Percentiles rank a stretch among this genome's conserved stretches.
Evolutionary conservation across 176 grass and related monocot genomes (phyloP).

Genomic region (Zoysia pacifica): DNA sequence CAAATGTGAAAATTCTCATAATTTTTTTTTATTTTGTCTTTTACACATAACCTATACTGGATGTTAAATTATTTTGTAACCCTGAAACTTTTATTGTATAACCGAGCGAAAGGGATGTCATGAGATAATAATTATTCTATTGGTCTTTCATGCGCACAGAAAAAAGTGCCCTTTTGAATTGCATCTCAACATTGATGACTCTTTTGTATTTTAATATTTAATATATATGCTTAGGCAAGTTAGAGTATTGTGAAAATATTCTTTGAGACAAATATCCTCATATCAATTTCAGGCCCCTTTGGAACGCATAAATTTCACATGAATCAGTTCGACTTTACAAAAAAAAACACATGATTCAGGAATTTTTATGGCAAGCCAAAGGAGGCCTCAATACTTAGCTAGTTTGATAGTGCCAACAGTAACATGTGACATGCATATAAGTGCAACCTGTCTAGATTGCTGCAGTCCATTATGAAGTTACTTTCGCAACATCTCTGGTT

Average conservation of each 20-base stretch:
- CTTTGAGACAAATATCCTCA: too few relatives aligned
- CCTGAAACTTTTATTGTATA: neutral
- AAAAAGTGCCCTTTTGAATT: neutral
- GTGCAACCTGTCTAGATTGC: neutral
- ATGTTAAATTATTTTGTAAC: neutral
- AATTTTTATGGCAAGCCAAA: too few relatives aligned
- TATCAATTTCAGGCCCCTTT: too few relatives aligned
- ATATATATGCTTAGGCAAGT: too few relatives aligned
- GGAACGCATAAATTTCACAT: too few relatives aligned
- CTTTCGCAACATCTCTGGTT: slow-evolving; percentile 12
- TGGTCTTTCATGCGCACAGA: neutral
- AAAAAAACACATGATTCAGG: too few relatives aligned
- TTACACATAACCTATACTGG: neutral
- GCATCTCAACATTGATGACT: too few relatives aligned
- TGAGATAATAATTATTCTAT: too few relatives aligned
- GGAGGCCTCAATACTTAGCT: too few relatives aligned
- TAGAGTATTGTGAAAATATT: too few relatives aligned
- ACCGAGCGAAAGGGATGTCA: neutral
- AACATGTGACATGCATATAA: neutral
- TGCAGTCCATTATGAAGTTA: neutral
- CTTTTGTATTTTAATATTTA: too few relatives aligned
- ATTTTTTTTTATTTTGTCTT: neutral
- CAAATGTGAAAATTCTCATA: neutral
- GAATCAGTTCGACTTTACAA: too few relatives aligned
- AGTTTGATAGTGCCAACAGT: neutral